Evolutionary conservation across 129 eudicot species (phyloP), one percentile per base, ranked within the genome.

Genomic region (Arctium lappa): DNA sequence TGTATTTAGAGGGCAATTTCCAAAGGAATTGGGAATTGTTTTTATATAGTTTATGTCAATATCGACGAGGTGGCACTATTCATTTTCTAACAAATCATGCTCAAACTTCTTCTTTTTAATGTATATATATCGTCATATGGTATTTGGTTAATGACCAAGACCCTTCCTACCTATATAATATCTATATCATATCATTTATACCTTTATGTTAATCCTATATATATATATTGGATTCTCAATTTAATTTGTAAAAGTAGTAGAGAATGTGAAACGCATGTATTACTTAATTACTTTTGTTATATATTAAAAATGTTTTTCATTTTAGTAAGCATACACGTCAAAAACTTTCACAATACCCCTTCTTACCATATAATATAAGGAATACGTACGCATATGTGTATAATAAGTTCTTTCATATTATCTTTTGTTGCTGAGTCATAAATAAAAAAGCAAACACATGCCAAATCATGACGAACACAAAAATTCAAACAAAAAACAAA

Each of bases 21-120:
- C 83, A 12, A 78, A 69, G 33, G 68, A 12, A 27, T 83, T 71
- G 79, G 82, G 74, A 15, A 72, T 83, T 78, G 32, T 78, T 78
- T 66, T 46, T 84, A 60, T 60, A 60, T 60, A 62, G 39, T 84
- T 72, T 39, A 53, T 39, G 73, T 84, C 87, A 33, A 40, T 13
- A 84, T 84, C 87, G 18, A 73, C 39, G 87, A 78, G 32, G 75
- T 84, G 87, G 79, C 79, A 63, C 69, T 70, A 60, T 78, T 73
- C 82, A 78, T 77, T 39, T 56, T 78, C n/a, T 76, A 75, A 56
- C 31, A 44, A 15, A 72, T 72, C 29, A 83, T 38, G 74, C 8
- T 33, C 79, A 77, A 50, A 53, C 50, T 77, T 83, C 76, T 75
- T 75, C 18, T 73, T 11, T 66, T 31, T 46, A 46, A 46, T 42